Evolutionary conservation across 2,329 filamentous ascomycete species (phyloP).

Genomic region (Paraphaeosphaeria sporulosa): DNA sequence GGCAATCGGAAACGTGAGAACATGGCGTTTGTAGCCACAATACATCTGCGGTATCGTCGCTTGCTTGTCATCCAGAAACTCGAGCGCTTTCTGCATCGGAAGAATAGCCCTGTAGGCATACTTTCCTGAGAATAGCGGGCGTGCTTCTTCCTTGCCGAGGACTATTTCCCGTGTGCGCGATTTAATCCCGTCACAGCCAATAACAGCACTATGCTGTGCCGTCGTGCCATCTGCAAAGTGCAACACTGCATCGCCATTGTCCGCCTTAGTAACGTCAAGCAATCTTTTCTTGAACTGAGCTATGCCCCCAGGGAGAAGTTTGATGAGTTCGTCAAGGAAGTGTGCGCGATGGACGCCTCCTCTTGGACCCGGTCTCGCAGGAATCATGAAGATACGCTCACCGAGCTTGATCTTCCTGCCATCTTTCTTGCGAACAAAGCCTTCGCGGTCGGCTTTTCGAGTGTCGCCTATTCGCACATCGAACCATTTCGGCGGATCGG

Average conservation of each 20-base stretch:
- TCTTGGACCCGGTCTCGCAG: conserved; percentile 31
- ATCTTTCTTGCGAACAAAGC: conserved; percentile 17
- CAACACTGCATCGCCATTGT: conserved; percentile 37
- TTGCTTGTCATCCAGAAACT: conserved; percentile 58
- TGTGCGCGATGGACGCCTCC: conserved; percentile 57
- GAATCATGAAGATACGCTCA: conserved; percentile 32
- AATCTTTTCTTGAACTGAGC: conserved; percentile 53
- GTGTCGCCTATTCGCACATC: conserved; percentile 32
- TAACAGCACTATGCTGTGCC: conserved; percentile 56
- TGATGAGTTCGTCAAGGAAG: conserved; percentile 59
- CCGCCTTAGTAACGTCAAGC: conserved; percentile 30
- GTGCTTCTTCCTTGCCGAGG: conserved; percentile 54
- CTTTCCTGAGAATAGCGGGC: conserved; percentile 63
- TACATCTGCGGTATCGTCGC: conserved; percentile 63
- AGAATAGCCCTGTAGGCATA: conserved; percentile 70
- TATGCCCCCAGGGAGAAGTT: conserved; percentile 54
- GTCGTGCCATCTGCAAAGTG: conserved; percentile 56
- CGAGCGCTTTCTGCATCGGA: conserved; percentile 63
- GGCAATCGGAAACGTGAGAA: conserved; percentile 69
- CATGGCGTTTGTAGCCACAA: conserved; percentile 64
- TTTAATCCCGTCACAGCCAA: conserved; percentile 72
- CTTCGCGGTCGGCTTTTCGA: conserved; percentile 25
- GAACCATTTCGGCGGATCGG: conserved; percentile 32
- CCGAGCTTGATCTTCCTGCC: conserved; percentile 22
- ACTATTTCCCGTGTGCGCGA: conserved; percentile 62